A percentile compares a stretch with the other conserved stretches of the same genome.
These are phyloP conservation scores for Hawksworthiomyces lignivorus DNA, from an alignment of 2,329 filamentous ascomycete genomes.

Conservation along the genomic window DNA sequence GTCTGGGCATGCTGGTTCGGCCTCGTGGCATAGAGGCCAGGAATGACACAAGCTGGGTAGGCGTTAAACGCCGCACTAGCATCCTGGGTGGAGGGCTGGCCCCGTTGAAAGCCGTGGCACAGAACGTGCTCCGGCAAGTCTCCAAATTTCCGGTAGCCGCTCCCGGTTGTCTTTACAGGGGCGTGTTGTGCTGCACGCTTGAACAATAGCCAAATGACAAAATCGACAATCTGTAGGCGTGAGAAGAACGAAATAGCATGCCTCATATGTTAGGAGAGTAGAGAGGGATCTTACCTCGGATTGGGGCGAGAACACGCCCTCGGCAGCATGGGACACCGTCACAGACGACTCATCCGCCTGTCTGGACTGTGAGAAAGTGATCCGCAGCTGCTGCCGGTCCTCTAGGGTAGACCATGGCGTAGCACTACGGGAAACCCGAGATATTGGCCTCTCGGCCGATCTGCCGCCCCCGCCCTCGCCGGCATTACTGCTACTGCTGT, in stretches of 20 bases:
- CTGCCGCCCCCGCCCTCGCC: conserved; percentile 11
- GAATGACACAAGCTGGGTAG: conserved; percentile 49
- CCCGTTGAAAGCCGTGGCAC: conserved; percentile 70
- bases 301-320: conserved; percentile 46
- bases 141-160: background rate
- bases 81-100: conserved; percentile 15
- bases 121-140: conserved; percentile 40
- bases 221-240: conserved; percentile 60
- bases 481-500: background rate
- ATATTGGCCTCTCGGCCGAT: no score
- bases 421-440: no score
- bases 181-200: conserved; percentile 39
- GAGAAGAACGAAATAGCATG: background rate
- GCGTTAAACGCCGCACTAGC: no score
- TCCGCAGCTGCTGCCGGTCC: conserved; percentile 47
- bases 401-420: no score
- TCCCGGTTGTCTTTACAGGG: conserved; percentile 40
- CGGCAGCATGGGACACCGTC: conserved; percentile 40
- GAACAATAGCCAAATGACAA: conserved; percentile 71
- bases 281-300: conserved; percentile 46
- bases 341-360: conserved; percentile 50
- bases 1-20: conserved; percentile 63
- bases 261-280: no score
- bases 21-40: conserved; percentile 55
- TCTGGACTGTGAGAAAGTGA: conserved; percentile 48